Percentiles rank a stretch among this genome's conserved stretches.
phyloP scores from a whole-genome alignment of 73 alveolate species.

The Paramecium caudatum region DNA sequence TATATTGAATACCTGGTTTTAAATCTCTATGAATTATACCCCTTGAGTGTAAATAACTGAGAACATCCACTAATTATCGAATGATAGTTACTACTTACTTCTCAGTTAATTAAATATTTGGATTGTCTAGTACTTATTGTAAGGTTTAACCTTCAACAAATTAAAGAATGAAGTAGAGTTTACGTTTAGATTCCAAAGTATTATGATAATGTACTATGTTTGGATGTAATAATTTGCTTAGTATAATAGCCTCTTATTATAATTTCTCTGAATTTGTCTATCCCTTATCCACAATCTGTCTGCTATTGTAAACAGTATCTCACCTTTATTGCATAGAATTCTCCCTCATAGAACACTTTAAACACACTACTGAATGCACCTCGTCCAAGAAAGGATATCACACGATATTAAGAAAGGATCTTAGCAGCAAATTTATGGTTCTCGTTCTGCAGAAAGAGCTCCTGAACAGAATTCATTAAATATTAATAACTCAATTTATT shows the following conservation, averaged over 20 bases:
- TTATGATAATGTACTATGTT: constrained; percentile 28
- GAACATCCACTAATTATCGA: constrained; percentile 35
- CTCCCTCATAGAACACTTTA: constrained; percentile 28
- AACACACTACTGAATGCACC: constrained; percentile 47
- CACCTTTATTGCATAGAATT: constrained; percentile 17
- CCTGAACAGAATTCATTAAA: constrained; percentile 7
- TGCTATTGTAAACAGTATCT: neutral
- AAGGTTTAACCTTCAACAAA: constrained; percentile 41
- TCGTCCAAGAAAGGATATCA: constrained; percentile 26
- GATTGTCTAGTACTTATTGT: neutral
- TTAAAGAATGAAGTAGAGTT: constrained; percentile 2
- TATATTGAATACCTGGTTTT: constrained; percentile 84
- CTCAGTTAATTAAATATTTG: constrained; percentile 19
- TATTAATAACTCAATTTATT: no score
- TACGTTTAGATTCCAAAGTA: constrained; percentile 55
- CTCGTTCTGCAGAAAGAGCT: constrained; percentile 22
- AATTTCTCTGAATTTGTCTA: constrained; percentile 14
- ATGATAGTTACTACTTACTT: constrained; percentile 6
- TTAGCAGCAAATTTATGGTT: constrained; percentile 22
- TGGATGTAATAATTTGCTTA: constrained; percentile 8
- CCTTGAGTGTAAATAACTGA: constrained; percentile 57
- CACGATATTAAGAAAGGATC: neutral
- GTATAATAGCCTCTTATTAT: constrained; percentile 27
- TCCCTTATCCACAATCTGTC: constrained; percentile 23
- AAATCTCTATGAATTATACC: constrained; percentile 84